Conservation (phyloP, 1,139 yeast genomes). For the Candida smagusa region DNA sequence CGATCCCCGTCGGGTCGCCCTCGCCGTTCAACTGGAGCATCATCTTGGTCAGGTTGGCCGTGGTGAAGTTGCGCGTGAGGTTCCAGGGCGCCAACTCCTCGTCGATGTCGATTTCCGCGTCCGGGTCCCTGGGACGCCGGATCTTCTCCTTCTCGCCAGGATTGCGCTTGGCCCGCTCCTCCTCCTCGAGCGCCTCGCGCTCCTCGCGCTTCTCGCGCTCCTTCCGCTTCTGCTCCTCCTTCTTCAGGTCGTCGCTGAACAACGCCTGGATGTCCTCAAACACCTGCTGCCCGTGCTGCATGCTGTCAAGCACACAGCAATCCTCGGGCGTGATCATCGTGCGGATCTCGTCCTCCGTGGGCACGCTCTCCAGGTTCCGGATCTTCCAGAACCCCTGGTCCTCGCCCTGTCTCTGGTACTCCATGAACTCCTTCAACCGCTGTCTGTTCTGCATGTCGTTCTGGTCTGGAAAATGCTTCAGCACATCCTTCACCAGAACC, state of each 20-base stretch:
- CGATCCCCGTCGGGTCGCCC: slow-evolving; percentile 87
- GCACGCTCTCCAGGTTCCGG: slow-evolving; percentile 62
- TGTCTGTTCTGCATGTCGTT: slow-evolving; percentile 97
- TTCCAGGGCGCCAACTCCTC: slow-evolving; percentile 96
- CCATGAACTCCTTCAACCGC: slow-evolving; percentile 96
- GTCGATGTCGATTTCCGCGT: slow-evolving; percentile 53
- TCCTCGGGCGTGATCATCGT: slow-evolving; percentile 94
- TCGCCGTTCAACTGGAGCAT: slow-evolving; percentile 96
- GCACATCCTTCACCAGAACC: slow-evolving; percentile 81
- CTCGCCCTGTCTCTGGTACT: slow-evolving; percentile 89
- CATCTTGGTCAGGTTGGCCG: slow-evolving; percentile 94
- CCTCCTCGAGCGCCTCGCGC: slow-evolving; percentile 13
- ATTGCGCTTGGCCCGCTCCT: slow-evolving; percentile 31
- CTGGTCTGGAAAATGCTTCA: slow-evolving; percentile 93
- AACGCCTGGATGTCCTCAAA: slow-evolving; percentile 70
- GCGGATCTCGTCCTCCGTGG: slow-evolving; percentile 74
- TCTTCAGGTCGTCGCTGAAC: slow-evolving; percentile 30
- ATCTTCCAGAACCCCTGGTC: slow-evolving; percentile 97
- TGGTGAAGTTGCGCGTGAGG: slow-evolving; percentile 80
- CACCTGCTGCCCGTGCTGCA: slow-evolving; percentile 89
- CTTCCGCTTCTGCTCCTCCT: slow-evolving; percentile 18
- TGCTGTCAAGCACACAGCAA: slow-evolving; percentile 78
- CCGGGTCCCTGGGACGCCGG: slow-evolving; percentile 22
- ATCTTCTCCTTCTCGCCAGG: slow-evolving; percentile 19
- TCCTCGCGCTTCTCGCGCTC: slow-evolving; percentile 18